These are phyloP conservation scores for Fusarium tjaetaba DNA, from an alignment of 2,329 filamentous ascomycete genomes.

Conservation along the genomic window DNA sequence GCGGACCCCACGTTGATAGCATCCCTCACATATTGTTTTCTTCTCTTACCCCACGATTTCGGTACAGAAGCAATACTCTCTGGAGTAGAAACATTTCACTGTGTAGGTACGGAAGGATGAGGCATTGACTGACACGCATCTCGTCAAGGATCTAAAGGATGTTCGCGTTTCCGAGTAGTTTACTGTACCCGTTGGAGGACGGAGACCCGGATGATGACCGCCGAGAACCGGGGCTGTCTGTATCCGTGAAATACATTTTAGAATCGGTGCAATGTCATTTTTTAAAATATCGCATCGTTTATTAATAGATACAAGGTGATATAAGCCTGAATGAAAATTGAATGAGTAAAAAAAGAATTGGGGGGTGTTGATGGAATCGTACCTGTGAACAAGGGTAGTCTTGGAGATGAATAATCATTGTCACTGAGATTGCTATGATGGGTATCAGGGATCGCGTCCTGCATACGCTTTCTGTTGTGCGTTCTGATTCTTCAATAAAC, in stretches of 20 bases:
- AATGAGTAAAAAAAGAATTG: neutral
- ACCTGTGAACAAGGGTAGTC: neutral
- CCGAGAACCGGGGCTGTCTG: constrained; percentile 6
- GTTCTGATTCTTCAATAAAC: too few species aligned
- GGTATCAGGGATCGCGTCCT: neutral
- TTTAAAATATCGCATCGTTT: neutral
- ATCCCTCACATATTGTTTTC: constrained; percentile 31
- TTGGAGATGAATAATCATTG: neutral
- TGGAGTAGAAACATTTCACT: constrained; percentile 4
- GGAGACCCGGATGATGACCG: constrained; percentile 16
- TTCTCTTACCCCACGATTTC: constrained; percentile 15
- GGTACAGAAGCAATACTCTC: neutral
- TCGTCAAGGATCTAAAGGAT: constrained; percentile 9
- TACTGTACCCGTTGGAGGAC: constrained; percentile 20
- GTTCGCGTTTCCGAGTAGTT: neutral
- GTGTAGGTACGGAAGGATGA: constrained; percentile 31
- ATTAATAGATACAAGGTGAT: neutral
- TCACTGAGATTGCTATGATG: neutral
- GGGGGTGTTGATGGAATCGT: too few species aligned
- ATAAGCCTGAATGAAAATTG: too few species aligned
- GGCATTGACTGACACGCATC: constrained; percentile 26
- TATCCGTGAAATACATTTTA: neutral
- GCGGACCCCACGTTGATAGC: constrained; percentile 25
- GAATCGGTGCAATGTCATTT: neutral
- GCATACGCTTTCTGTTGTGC: too few species aligned